phyloP scores from a whole-genome alignment of 2,329 filamentous ascomycete species.

The Ophiostoma tasmaniense region DNA sequence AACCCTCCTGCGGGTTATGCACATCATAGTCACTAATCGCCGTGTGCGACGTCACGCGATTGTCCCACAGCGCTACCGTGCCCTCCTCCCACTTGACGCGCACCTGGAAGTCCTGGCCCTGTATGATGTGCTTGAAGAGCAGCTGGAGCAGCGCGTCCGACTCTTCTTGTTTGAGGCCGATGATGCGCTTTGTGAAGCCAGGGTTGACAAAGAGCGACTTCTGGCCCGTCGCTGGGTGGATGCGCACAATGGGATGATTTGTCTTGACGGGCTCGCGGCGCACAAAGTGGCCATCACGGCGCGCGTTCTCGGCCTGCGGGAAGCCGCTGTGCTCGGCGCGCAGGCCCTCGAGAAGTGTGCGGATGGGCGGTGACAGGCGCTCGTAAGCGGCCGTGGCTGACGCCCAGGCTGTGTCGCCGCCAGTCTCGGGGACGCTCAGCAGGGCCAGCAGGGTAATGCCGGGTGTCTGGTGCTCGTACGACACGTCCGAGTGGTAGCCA shows the following conservation, averaged over 20 bases:
- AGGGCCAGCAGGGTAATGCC: conserved; percentile 34
- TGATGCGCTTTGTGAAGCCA: conserved; percentile 44
- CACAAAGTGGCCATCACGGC: conserved; percentile 29
- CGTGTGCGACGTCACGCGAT: conserved; percentile 43
- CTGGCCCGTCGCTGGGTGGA: conserved; percentile 70
- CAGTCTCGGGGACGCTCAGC: conserved; percentile 26
- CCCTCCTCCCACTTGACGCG: conserved; percentile 56
- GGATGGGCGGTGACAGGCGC: conserved; percentile 31
- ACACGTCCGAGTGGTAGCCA: conserved; percentile 36
- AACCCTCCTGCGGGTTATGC: conserved; percentile 31
- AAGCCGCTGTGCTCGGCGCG: conserved; percentile 33
- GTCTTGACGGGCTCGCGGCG: conserved; percentile 46
- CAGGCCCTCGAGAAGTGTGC: conserved; percentile 30
- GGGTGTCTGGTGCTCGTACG: conserved; percentile 35
- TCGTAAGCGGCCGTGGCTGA: conserved; percentile 32
- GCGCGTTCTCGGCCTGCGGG: conserved; percentile 31
- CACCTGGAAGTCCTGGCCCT: conserved; percentile 58
- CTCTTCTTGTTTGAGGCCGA: conserved; percentile 59
- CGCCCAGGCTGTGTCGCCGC: conserved; percentile 33
- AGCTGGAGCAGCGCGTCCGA: conserved; percentile 61
- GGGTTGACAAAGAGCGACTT: conserved; percentile 78
- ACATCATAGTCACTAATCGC: conserved; percentile 38
- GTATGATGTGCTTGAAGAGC: conserved; percentile 48
- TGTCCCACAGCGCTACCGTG: conserved; percentile 63
- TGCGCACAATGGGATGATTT: conserved; percentile 72